Percentiles rank a stretch among this genome's conserved stretches.
These are phyloP conservation scores for Thielaviopsis musarum DNA, from an alignment of 2,329 filamentous ascomycete genomes.

Conservation along the genomic window DNA sequence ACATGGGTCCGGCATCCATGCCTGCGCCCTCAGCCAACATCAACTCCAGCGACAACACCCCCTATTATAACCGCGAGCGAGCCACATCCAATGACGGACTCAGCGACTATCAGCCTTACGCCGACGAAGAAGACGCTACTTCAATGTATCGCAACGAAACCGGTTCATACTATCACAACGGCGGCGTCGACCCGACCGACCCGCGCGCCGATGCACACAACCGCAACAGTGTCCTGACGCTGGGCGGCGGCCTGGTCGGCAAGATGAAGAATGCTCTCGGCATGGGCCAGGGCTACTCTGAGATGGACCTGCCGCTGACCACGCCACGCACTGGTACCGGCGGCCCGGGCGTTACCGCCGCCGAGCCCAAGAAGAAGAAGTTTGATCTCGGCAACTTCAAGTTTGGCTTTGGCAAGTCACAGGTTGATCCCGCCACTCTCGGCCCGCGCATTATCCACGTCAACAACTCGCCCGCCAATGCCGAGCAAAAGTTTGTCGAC, in stretches of 20 bases:
- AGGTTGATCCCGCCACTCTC: conserved; percentile 75
- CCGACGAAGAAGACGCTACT: conserved; percentile 63
- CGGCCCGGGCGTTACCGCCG: conserved; percentile 25
- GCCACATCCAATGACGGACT: conserved; percentile 62
- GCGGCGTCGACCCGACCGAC: conserved; percentile 23
- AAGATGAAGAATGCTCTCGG: conserved; percentile 81
- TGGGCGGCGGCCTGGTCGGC: conserved; percentile 78
- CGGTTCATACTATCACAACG: conserved; percentile 68
- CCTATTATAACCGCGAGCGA: conserved; percentile 35
- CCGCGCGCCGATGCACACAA: conserved; percentile 43
- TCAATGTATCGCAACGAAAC: conserved; percentile 49
- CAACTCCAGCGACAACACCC: conserved; percentile 17
- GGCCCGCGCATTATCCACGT: conserved; percentile 86
- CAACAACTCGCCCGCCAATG: conserved; percentile 90
- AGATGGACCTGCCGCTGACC: conserved; percentile 94
- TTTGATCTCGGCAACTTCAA: conserved; percentile 67
- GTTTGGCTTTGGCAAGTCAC: conserved; percentile 74
- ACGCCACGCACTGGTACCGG: conserved; percentile 36
- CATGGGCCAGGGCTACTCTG: conserved; percentile 77
- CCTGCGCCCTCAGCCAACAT: conserved; percentile 2
- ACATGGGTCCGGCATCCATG: conserved; percentile 4
- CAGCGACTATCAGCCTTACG: conserved; percentile 81
- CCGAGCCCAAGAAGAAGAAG: conserved; percentile 31
- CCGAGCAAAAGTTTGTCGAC: conserved; percentile 76
- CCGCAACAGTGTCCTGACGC: conserved; percentile 72